Conservation (phyloP, 2,329 filamentous ascomycete species). For the Xylaria sp. region DNA sequence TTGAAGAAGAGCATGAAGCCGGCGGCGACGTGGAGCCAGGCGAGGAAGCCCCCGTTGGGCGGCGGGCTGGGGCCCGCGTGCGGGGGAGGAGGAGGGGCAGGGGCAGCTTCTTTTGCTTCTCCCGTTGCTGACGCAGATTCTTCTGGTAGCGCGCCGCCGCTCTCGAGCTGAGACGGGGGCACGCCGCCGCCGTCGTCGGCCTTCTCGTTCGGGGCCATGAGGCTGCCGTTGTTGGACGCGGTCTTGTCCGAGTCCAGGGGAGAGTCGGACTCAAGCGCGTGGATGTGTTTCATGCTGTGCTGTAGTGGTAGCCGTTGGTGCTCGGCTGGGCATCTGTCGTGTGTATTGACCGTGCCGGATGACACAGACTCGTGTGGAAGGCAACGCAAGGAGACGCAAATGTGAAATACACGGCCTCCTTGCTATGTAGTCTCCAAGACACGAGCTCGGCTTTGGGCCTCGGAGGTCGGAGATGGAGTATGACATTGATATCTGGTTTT, state of each 20-base stretch:
- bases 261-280: neutral
- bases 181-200: neutral
- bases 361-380: neutral
- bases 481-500: neutral
- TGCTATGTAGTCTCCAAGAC: neutral
- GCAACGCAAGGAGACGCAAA: neutral
- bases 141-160: neutral
- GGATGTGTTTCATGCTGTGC: slow-evolving; percentile 8
- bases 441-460: too few relatives aligned
- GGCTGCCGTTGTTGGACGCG: slow-evolving; percentile 16
- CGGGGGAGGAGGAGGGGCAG: slow-evolving; percentile 7
- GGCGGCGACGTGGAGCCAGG: slow-evolving; percentile 46
- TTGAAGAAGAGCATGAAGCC: slow-evolving; percentile 38
- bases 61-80: slow-evolving; percentile 15
- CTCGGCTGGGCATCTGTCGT: neutral
- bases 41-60: slow-evolving; percentile 41
- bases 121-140: too few relatives aligned
- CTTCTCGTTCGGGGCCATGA: slow-evolving; percentile 13
- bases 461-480: neutral
- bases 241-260: slow-evolving; percentile 21
- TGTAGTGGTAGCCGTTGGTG: neutral
- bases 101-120: too few relatives aligned
- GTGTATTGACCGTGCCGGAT: too few relatives aligned
- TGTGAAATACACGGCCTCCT: neutral
- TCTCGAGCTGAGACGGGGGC: slow-evolving; percentile 5